Evolutionary conservation across 345 rosid species (phyloP).

Genomic region (Brassica napus): Da-Ae NC_063452.1:46002001-46002500

Average conservation of each 20-base stretch:
- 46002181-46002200: neutral
- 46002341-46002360: neutral
- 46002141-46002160: slow-evolving; percentile 11
- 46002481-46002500: slow-evolving; percentile 66
- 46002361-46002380: neutral
- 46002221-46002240: slow-evolving; percentile 99
- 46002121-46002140: slow-evolving; percentile 16
- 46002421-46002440: slow-evolving; percentile 42
- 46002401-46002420: neutral
- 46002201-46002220: slow-evolving; percentile 11
- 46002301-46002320: slow-evolving; percentile 58
- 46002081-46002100: slow-evolving; percentile 62
- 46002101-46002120: slow-evolving; percentile 68
- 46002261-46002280: slow-evolving; percentile 68
- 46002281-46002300: slow-evolving; percentile 67
- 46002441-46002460: slow-evolving; percentile 83
- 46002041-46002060: slow-evolving; percentile 40
- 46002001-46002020: neutral
- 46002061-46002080: slow-evolving; percentile 64
- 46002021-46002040: slow-evolving; percentile 51
- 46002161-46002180: neutral
- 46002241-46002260: slow-evolving; percentile 75
- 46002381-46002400: neutral
- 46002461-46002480: slow-evolving; percentile 95
- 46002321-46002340: slow-evolving; percentile 11